Evolutionary conservation across 2,329 filamentous ascomycete genomes (phyloP).

Genomic region (Colletotrichum paranaense): DNA sequence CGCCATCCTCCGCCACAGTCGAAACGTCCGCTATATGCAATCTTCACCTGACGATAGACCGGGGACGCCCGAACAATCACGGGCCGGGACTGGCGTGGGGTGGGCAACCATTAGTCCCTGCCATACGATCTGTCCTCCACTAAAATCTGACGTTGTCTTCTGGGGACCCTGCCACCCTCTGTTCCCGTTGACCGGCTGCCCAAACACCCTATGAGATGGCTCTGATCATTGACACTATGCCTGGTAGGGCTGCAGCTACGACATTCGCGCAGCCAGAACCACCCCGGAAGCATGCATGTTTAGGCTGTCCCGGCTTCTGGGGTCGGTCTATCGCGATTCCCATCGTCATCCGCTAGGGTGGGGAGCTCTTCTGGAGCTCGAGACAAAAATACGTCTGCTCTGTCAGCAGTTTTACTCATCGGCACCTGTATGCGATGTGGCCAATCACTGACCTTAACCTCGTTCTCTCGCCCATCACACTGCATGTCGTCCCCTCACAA

Average conservation of each 20-base stretch:
- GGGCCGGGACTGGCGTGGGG: background rate
- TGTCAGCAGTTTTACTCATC: conserved; percentile 23
- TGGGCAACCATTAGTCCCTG: conserved; percentile 15
- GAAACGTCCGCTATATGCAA: background rate
- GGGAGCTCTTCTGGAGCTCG: background rate
- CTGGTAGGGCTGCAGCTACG: conserved; percentile 27
- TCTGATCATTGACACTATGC: background rate
- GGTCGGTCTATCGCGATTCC: conserved; percentile 4
- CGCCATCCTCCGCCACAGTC: conserved; percentile 4
- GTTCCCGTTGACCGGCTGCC: background rate
- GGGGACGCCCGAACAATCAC: conserved; percentile 3
- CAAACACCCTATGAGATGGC: background rate
- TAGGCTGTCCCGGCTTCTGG: conserved; percentile 14
- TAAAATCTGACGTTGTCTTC: conserved; percentile 35
- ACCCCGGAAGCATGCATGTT: conserved; percentile 11
- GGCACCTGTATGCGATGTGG: background rate
- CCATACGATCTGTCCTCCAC: conserved; percentile 7
- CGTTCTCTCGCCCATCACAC: background rate
- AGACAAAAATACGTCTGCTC: conserved; percentile 34
- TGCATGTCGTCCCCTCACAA: background rate
- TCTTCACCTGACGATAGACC: background rate
- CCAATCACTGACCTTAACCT: conserved; percentile 20
- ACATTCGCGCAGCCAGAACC: background rate
- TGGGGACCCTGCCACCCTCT: background rate
- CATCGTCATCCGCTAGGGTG: conserved; percentile 18